Percentiles rank a stretch among this genome's conserved stretches.
Evolutionary conservation across 805 yeast species (phyloP).

Genomic region (Saccharomycopsis lassenensis): DNA sequence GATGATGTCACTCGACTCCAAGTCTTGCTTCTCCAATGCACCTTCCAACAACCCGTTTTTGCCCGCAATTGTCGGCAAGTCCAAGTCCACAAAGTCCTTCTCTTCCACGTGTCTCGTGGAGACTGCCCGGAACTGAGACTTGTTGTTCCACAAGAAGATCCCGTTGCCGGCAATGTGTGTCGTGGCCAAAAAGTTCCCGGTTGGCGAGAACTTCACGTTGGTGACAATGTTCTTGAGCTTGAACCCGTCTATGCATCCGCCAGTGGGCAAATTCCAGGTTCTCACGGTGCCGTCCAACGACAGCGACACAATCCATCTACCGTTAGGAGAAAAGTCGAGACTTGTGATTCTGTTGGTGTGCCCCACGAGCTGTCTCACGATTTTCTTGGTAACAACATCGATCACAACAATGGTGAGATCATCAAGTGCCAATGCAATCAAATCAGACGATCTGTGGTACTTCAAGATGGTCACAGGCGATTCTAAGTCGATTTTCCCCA

Average conservation of each 20-base stretch:
- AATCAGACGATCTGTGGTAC: constrained; percentile 73
- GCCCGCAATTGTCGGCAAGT: constrained; percentile 71
- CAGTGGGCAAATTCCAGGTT: constrained; percentile 97
- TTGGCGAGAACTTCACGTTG: constrained; percentile 65
- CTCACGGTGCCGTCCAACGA: constrained; percentile 80
- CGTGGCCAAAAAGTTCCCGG: constrained; percentile 86
- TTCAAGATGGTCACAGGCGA: constrained; percentile 71
- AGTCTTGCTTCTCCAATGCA: constrained; percentile 41
- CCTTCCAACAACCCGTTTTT: constrained; percentile 75
- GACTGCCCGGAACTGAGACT: constrained; percentile 70
- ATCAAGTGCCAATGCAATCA: constrained; percentile 78
- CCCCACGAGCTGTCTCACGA: constrained; percentile 82
- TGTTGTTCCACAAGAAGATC: constrained; percentile 83
- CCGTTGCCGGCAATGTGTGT: constrained; percentile 88
- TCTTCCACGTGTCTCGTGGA: constrained; percentile 70
- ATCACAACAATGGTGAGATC: constrained; percentile 74
- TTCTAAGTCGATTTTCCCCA: constrained; percentile 57
- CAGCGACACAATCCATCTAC: constrained; percentile 85
- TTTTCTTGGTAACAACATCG: constrained; percentile 69
- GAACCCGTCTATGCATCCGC: constrained; percentile 92
- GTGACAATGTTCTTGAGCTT: constrained; percentile 72
- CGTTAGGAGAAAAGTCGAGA: constrained; percentile 86
- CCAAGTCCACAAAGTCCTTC: constrained; percentile 47
- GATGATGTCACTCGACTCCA: constrained; percentile 17
- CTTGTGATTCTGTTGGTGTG: constrained; percentile 82